Evolutionary conservation across 305 asterid genomes (phyloP), one percentile per base, ranked within the genome.

Genomic region (Fraxinus greggii): DNA sequence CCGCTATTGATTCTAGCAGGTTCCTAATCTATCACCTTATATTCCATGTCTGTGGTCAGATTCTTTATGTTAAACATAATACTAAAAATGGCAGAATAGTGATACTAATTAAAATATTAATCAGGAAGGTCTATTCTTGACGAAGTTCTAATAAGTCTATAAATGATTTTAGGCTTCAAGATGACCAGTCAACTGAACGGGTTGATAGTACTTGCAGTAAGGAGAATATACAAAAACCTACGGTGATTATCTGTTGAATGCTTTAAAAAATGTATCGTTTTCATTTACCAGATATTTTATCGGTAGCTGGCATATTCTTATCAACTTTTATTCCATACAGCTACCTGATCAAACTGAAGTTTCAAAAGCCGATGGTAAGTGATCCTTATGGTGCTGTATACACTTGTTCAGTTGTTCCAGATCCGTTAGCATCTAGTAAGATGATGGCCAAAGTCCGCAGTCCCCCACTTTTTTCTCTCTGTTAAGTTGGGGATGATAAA

Each of bases 331-430:
- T 80, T 75, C 26, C 29, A 17, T 86, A 84, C 92, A 96, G 99
- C 87, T 54, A 56, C 81, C 82, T 69, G 90, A 90, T 77, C 89
- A 78, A 35, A 78, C 87, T 78, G 89, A 65, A 78, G 78, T 84
- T 40, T 90, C 93, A 78, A 91, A 93, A 85, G 80, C 89, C 78
- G 94, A 88, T 77, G 96, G 98, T 96, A 87, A 89, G 95, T 87
- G 29, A 21, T 76, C 73, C 78, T 70, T 38, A 77, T 83, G 78
- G 79, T 63, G 17, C 45, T 79, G 40, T 63, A 73, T 83, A 35
- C 29, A 32, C 83, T 63, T 83, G 75, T 76, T 77, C 35, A 3
- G 48, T 77, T 35, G 15, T 72, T 83, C 84, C 56, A 48, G 73
- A 79, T 75, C 79, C 70, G 59, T 81, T 38, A 12, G 56, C 63